Conservation (phyloP, 345 rosid genomes). For the Balakata baccata region DNA sequence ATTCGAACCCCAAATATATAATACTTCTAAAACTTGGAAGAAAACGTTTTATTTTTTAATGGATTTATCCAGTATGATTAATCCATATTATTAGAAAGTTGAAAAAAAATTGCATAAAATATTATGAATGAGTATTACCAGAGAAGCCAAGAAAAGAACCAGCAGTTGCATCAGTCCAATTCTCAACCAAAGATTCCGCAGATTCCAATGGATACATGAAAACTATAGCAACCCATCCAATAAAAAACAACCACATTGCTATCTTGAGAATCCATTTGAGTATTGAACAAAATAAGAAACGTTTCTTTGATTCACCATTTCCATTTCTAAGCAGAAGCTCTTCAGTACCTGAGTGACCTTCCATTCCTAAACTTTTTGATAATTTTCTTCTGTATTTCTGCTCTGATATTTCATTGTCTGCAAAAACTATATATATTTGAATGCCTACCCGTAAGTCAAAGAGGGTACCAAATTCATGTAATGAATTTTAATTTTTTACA, state of each 20-base stretch:
- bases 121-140: slow-evolving; percentile 3
- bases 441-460: too few relatives aligned
- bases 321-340: neutral
- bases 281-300: neutral
- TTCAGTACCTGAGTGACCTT: neutral
- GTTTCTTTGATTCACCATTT: neutral
- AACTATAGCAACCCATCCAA: slow-evolving; percentile 27
- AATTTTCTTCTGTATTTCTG: too few relatives aligned
- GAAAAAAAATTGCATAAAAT: neutral
- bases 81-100: too few relatives aligned
- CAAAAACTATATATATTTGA: too few relatives aligned
- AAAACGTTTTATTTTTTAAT: too few relatives aligned
- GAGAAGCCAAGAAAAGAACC: slow-evolving; percentile 24
- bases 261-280: slow-evolving; percentile 26
- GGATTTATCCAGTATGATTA: too few relatives aligned
- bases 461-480: too few relatives aligned
- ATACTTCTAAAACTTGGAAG: too few relatives aligned
- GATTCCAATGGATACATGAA: slow-evolving; percentile 18
- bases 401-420: too few relatives aligned
- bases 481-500: too few relatives aligned
- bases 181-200: slow-evolving; percentile 2
- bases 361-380: neutral
- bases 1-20: too few relatives aligned
- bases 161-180: slow-evolving; percentile 11
- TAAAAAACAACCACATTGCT: slow-evolving; percentile 20